Evolutionary conservation across 768 basidiomycete species (phyloP), one percentile per base, ranked within the genome.

Genomic region (Dentipellis fragilis): DNA sequence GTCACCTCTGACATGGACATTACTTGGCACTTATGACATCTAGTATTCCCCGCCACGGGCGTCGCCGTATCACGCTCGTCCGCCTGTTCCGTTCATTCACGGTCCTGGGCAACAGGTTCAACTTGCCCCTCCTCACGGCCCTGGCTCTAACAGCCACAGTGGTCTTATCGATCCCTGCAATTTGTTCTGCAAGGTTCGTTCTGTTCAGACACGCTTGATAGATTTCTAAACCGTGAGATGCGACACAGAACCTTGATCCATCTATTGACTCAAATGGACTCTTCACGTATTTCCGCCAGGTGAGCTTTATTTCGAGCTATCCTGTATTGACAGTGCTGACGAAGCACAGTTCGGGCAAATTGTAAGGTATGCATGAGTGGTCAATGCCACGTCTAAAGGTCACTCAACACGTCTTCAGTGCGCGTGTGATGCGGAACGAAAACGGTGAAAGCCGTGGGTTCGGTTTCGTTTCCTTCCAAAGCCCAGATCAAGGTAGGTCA

Each of bases 41-140:
- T 59, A 82, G 77, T 87, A 89, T 71, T 86, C 85, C 45, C 85
- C 86, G 54, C 84, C 87, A 7, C 81, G 81, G 74, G 61, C 75
- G 69, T 47, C 71, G 68, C 68, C 66, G 58, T 71, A 70, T 40
- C 69, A 69, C 34, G 62, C 60, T 12, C 58, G 80, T 17, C 76
- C 74, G 54, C 69, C 77, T 36, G 68, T 73, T 19, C 69, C 77
- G 2, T 92, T 92, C 64, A 75, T 89, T 8, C 89, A 91, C 67
- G 90, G 91, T 10, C 91, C 91, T 10, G 91, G 91, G 3, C 91
- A 93, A 66, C 90, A 92, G 67, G 89, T 93, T 36, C 89, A 93
- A 67, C 76, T 85, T 8, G 89, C 90, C 1, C 91, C 90, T 12
- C 52, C 79, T 49, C 58, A 61, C 17, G 89, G 89, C 3, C 89